Conservation (phyloP, 768 basidiomycete genomes). For the Rhizopogon vulgaris region DNA sequence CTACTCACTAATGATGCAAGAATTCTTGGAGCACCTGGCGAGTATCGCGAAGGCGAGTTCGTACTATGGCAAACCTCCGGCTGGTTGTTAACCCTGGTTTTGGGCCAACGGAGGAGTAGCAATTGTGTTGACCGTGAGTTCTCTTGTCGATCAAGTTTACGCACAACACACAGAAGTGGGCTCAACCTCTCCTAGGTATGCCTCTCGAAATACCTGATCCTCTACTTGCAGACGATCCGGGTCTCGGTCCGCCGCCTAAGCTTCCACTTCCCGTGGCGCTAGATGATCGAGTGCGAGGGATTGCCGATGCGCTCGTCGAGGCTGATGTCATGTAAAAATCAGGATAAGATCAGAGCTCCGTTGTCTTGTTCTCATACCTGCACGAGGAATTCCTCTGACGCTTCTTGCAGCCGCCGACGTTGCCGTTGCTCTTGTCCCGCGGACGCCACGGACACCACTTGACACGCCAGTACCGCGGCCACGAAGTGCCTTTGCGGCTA, state of each 20-base stretch:
- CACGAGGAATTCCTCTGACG: conserved; percentile 35
- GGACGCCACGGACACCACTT: conserved; percentile 63
- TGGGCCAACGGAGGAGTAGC: background rate
- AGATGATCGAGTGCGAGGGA: conserved; percentile 18
- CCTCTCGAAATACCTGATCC: conserved; percentile 20
- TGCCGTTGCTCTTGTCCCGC: conserved; percentile 60
- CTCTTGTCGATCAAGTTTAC: background rate
- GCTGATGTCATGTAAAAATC: conserved; percentile 4
- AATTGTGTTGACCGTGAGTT: background rate
- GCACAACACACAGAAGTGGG: background rate
- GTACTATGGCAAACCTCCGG: too few species aligned
- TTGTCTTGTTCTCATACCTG: conserved; percentile 23
- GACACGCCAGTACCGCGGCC: conserved; percentile 41
- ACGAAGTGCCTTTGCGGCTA: conserved; percentile 17
- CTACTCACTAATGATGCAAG: background rate
- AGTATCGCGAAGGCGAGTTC: background rate
- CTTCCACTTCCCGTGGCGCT: conserved; percentile 21
- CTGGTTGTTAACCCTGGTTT: background rate
- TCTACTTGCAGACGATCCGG: conserved; percentile 19
- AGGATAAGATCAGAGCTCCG: background rate
- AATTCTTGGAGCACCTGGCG: background rate
- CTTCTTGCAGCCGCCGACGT: conserved; percentile 41
- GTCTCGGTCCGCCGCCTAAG: conserved; percentile 13
- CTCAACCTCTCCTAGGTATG: conserved; percentile 18
- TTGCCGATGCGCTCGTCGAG: conserved; percentile 8